phyloP scores from a whole-genome alignment of 1,284 basidiomycete genomes.

The Apiotrichum gamsii region DNA sequence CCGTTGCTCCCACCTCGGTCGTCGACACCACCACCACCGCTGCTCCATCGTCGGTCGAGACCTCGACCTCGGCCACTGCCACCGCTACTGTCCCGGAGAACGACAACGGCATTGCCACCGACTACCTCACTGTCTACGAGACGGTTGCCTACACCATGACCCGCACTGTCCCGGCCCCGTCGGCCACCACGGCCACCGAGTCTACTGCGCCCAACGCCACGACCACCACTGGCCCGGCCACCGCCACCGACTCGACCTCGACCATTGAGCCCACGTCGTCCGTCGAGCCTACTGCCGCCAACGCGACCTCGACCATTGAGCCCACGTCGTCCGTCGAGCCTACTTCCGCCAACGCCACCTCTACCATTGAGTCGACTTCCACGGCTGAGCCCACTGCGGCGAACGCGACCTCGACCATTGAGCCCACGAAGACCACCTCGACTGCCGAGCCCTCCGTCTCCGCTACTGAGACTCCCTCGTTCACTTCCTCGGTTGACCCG shows the following conservation, averaged over 20 bases:
- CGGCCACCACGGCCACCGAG: constrained; percentile 3
- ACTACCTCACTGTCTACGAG: constrained; percentile 28
- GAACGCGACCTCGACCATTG: not conserved
- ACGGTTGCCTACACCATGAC: constrained; percentile 34
- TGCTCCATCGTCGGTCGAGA: too few species aligned
- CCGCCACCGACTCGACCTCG: not conserved
- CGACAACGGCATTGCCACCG: constrained; percentile 36
- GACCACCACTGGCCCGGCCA: not conserved
- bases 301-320: too few species aligned
- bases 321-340: constrained; percentile 1
- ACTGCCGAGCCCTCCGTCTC: too few species aligned
- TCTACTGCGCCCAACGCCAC: not conserved
- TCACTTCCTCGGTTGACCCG: too few species aligned
- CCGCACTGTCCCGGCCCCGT: not conserved
- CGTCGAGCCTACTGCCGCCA: not conserved
- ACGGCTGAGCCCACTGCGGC: not conserved
- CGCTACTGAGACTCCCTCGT: too few species aligned
- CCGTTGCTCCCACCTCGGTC: too few species aligned
- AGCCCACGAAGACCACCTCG: too few species aligned
- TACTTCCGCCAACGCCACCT: not conserved
- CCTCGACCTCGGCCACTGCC: constrained; percentile 2
- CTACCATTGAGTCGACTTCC: not conserved
- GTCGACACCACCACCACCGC: not conserved
- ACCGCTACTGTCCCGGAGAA: constrained; percentile 21
- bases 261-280: not conserved